Evolutionary conservation across 1,139 yeast genomes (phyloP).

Genomic region (Hanseniaspora uvarum): DNA sequence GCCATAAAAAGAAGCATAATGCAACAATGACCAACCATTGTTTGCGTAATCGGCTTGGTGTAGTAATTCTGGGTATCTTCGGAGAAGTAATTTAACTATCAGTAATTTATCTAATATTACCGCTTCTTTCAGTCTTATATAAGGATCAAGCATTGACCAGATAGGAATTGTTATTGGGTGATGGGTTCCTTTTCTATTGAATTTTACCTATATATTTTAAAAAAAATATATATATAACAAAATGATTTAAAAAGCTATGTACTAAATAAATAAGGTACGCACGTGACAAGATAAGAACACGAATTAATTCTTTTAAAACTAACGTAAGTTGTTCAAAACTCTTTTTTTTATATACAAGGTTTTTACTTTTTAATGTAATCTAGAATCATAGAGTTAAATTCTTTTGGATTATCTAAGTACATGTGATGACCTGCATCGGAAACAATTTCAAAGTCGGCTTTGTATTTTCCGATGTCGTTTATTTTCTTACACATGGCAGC

Average conservation of each 20-base stretch:
- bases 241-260: no score
- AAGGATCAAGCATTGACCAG: conserved; percentile 47
- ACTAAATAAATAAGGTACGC: no score
- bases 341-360: not conserved
- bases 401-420: conserved; percentile 61
- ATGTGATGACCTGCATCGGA: conserved; percentile 66
- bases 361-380: not conserved
- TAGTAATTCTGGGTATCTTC: conserved; percentile 65
- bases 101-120: conserved; percentile 60
- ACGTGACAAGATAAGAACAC: no score
- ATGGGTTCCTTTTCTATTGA: no score
- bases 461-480: conserved; percentile 31
- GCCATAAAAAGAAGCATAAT: conserved; percentile 77
- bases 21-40: conserved; percentile 78
- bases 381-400: conserved; percentile 37
- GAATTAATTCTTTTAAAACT: no score
- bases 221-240: no score
- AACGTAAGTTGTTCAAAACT: no score
- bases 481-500: conserved; percentile 37
- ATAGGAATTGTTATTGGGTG: not conserved
- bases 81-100: conserved; percentile 60
- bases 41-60: conserved; percentile 60
- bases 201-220: not conserved
- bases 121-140: conserved; percentile 62
- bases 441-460: conserved; percentile 38